Evolutionary conservation across 768 basidiomycete genomes (phyloP).

Genomic region (Lentinula lateritia): DNA sequence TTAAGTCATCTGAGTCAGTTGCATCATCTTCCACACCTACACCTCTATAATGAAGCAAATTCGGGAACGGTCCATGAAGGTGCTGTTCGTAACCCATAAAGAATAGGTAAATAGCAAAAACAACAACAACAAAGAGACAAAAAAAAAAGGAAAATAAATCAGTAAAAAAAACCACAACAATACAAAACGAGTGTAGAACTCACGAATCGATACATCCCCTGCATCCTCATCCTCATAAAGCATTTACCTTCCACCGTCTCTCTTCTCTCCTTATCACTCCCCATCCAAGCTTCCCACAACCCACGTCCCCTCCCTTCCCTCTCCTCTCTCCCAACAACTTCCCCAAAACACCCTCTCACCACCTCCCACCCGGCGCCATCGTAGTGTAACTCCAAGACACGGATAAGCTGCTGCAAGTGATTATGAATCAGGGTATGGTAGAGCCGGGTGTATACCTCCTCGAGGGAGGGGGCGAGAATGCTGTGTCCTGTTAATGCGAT

Average conservation of each 20-base stretch:
- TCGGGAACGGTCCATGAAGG: constrained; percentile 49
- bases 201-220: constrained; percentile 50
- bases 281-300: constrained; percentile 46
- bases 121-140: background rate
- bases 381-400: constrained; percentile 52
- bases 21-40: constrained; percentile 6
- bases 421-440: constrained; percentile 57
- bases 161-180: background rate
- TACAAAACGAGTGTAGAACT: constrained; percentile 18
- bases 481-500: constrained; percentile 40
- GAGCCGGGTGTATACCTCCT: constrained; percentile 53
- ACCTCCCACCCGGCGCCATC: constrained; percentile 49
- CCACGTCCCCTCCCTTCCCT: constrained; percentile 25
- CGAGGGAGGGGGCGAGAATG: constrained; percentile 42
- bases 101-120: background rate
- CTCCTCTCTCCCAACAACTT: too few relatives aligned
- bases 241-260: constrained; percentile 50
- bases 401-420: constrained; percentile 54
- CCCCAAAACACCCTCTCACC: constrained; percentile 35
- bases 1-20: background rate
- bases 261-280: constrained; percentile 25
- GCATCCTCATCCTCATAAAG: constrained; percentile 53
- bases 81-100: constrained; percentile 28
- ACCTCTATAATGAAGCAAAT: constrained; percentile 47
- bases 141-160: too few relatives aligned